Conservation (phyloP, 331 rosid species). For the Saraca asoca region DNA sequence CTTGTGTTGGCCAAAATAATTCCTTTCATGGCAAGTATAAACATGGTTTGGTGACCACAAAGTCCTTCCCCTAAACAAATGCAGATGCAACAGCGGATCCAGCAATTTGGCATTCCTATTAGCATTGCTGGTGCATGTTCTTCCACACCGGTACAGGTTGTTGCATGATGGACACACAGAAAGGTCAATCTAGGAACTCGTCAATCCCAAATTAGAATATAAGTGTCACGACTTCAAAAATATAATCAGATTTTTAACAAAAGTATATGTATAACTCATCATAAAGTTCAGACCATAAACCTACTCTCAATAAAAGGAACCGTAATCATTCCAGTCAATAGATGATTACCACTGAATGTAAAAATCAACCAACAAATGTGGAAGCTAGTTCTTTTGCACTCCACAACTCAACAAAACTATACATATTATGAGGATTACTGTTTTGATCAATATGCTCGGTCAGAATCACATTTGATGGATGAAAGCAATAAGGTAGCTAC, state of each 20-base stretch:
- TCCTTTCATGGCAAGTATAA: not conserved
- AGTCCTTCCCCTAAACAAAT: not conserved
- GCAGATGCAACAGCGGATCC: not conserved
- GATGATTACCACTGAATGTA: not conserved
- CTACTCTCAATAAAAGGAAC: not conserved
- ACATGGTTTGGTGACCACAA: not conserved
- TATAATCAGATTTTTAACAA: not conserved
- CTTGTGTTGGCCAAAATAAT: not conserved
- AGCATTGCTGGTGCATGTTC: slow-evolving; percentile 1
- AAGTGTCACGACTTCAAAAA: slow-evolving; percentile 13
- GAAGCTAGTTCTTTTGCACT: slow-evolving; percentile 7
- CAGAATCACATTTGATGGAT: not conserved
- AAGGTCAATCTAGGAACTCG: slow-evolving; percentile 30
- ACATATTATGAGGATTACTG: not conserved
- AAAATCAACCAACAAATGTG: slow-evolving; percentile 18
- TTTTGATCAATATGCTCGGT: slow-evolving; percentile 17
- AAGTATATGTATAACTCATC: not conserved
- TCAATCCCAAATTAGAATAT: slow-evolving; percentile 18
- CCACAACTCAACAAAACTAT: slow-evolving; percentile 16
- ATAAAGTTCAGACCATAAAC: slow-evolving; percentile 4
- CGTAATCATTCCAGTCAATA: slow-evolving; percentile 2
- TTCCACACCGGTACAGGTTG: slow-evolving; percentile 3
- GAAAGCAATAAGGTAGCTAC: slow-evolving; percentile 19
- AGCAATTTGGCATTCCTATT: slow-evolving; percentile 1
- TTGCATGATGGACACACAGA: too few relatives aligned